These are phyloP conservation scores for Yamadazyma kitorensis DNA, from an alignment of 805 yeast genomes.

Conservation along the genomic window DNA sequence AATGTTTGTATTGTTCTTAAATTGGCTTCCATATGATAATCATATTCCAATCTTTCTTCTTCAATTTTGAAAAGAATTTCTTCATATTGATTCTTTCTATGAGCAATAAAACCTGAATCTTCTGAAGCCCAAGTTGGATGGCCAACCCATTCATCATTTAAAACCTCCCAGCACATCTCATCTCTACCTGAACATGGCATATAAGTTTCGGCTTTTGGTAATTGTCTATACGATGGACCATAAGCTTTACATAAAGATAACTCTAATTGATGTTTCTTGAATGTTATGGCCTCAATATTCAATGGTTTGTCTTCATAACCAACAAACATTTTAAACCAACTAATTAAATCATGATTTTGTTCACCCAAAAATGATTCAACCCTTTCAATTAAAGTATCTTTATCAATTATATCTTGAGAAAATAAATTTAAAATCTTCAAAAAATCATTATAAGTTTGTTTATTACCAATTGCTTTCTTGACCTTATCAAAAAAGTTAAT, in stretches of 20 bases:
- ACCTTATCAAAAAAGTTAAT: slow-evolving; percentile 88
- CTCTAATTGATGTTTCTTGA: slow-evolving; percentile 89
- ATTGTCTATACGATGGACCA: slow-evolving; percentile 90
- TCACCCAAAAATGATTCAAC: slow-evolving; percentile 83
- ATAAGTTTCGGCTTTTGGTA: slow-evolving; percentile 90
- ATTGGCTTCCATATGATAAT: slow-evolving; percentile 92
- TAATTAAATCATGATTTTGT: slow-evolving; percentile 69
- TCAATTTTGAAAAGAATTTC: slow-evolving; percentile 93
- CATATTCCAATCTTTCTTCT: slow-evolving; percentile 97
- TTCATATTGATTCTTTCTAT: slow-evolving; percentile 95
- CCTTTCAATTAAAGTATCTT: slow-evolving; percentile 74
- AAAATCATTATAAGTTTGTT: slow-evolving; percentile 89
- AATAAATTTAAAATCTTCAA: slow-evolving; percentile 82
- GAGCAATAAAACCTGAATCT: slow-evolving; percentile 98
- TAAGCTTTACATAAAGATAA: slow-evolving; percentile 87
- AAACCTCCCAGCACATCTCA: slow-evolving; percentile 98
- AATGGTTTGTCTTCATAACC: slow-evolving; percentile 84
- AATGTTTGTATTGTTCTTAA: slow-evolving; percentile 91
- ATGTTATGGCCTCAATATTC: slow-evolving; percentile 81
- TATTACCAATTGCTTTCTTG: slow-evolving; percentile 82
- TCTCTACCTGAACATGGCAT: slow-evolving; percentile 99
- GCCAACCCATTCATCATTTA: slow-evolving; percentile 99
- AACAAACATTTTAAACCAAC: slow-evolving; percentile 91
- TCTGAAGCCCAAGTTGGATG: slow-evolving; percentile 99
- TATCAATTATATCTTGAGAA: slow-evolving; percentile 88